phyloP scores from a whole-genome alignment of 73 alveolate genomes.

The Tetrahymena thermophila region DNA sequence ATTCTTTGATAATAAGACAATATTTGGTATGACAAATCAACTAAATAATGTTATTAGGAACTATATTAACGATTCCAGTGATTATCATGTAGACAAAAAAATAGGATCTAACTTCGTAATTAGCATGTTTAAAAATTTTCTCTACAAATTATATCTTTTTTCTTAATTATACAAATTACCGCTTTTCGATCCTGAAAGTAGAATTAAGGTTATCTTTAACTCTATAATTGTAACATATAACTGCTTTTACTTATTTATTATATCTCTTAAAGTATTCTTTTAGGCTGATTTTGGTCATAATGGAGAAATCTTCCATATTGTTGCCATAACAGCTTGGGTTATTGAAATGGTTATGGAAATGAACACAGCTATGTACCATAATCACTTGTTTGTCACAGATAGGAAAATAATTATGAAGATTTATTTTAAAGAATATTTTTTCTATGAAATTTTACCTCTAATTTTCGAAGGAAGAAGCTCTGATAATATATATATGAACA shows the following conservation, averaged over 20 bases:
- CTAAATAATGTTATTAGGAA: not conserved
- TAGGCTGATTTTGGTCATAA: not conserved
- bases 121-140: not conserved
- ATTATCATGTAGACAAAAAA: not conserved
- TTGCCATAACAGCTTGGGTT: not conserved
- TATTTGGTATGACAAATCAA: not conserved
- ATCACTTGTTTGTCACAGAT: not conserved
- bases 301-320: not conserved
- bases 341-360: not conserved
- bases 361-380: not conserved
- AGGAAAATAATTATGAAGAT: not conserved
- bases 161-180: not conserved
- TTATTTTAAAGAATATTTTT: not conserved
- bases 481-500: not conserved
- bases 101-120: not conserved
- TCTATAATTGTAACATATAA: not conserved
- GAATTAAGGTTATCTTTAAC: not conserved
- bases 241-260: not conserved
- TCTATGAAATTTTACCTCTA: not conserved
- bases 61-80: not conserved
- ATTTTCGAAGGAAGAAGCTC: not conserved
- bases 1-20: not conserved
- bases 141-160: not conserved
- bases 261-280: not conserved
- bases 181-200: not conserved